These are phyloP conservation scores for Cladosporium oxysporum DNA, from an alignment of 2,329 filamentous ascomycete species.

Conservation along the genomic window DNA sequence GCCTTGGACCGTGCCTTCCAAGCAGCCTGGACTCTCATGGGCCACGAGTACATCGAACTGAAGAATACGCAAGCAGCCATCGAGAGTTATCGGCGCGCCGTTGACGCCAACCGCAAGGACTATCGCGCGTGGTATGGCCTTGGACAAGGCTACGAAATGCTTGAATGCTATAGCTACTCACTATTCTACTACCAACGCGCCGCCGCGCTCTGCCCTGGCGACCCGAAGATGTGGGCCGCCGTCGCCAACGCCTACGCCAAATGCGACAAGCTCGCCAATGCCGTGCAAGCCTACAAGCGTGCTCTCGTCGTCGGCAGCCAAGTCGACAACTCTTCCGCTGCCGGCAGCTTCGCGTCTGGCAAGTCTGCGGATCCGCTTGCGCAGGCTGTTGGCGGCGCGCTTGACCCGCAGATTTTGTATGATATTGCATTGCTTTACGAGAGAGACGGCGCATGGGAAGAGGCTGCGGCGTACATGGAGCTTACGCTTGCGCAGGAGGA, in stretches of 20 bases:
- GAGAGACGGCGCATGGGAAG: constrained; percentile 70
- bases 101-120: constrained; percentile 93
- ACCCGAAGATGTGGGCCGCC: constrained; percentile 98
- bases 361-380: constrained; percentile 44
- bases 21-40: constrained; percentile 97
- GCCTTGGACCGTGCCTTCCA: constrained; percentile 88
- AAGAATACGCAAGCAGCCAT: constrained; percentile 99
- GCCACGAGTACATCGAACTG: constrained; percentile 96
- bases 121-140: constrained; percentile 98
- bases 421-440: constrained; percentile 92
- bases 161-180: constrained; percentile 97
- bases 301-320: constrained; percentile 86
- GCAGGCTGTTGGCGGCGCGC: constrained; percentile 56
- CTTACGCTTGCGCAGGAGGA: constrained; percentile 91
- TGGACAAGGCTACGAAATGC: constrained; percentile 93
- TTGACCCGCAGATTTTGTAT: constrained; percentile 88
- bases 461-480: constrained; percentile 94
- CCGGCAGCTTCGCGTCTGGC: constrained; percentile 46
- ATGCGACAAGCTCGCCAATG: constrained; percentile 82
- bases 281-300: constrained; percentile 92
- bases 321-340: constrained; percentile 62
- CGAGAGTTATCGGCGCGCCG: constrained; percentile 90
- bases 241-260: constrained; percentile 90
- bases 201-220: constrained; percentile 87
- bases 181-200: constrained; percentile 98